phyloP scores from a whole-genome alignment of 495 filamentous ascomycete genomes.

The Tuber aestivum region DNA sequence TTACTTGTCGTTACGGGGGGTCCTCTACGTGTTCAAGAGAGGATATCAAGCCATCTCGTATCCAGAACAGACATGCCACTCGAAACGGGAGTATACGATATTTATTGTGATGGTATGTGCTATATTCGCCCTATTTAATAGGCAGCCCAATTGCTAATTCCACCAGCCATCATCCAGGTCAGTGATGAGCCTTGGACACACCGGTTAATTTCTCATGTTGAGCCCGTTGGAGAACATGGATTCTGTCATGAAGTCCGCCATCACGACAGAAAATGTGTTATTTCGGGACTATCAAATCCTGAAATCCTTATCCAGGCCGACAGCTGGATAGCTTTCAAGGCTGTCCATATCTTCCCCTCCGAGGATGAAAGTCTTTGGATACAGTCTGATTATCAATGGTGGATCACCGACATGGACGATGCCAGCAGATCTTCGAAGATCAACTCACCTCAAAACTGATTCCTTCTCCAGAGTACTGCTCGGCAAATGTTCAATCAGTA shows the following conservation, averaged over 20 bases:
- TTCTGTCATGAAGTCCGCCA: conserved; percentile 22
- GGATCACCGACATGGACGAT: conserved; percentile 23
- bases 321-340: too few species aligned
- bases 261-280: conserved; percentile 10
- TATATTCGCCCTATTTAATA: too few species aligned
- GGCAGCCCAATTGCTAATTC: too few species aligned
- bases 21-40: too few species aligned
- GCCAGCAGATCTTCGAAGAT: background rate
- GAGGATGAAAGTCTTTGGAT: background rate
- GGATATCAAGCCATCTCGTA: conserved; percentile 15
- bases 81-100: too few species aligned
- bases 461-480: conserved; percentile 3
- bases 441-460: too few species aligned
- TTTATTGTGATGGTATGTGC: too few species aligned
- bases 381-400: background rate
- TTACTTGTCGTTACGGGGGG: too few species aligned
- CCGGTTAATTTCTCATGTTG: conserved; percentile 6
- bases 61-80: conserved; percentile 12
- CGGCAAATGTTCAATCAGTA: conserved; percentile 21
- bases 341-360: too few species aligned
- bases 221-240: conserved; percentile 6
- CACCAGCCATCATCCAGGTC: background rate
- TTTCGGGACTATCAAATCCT: conserved; percentile 8
- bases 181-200: too few species aligned
- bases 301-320: too few species aligned